Evolutionary conservation across 805 yeast species (phyloP).

Genomic region (Candida maltosa): DNA sequence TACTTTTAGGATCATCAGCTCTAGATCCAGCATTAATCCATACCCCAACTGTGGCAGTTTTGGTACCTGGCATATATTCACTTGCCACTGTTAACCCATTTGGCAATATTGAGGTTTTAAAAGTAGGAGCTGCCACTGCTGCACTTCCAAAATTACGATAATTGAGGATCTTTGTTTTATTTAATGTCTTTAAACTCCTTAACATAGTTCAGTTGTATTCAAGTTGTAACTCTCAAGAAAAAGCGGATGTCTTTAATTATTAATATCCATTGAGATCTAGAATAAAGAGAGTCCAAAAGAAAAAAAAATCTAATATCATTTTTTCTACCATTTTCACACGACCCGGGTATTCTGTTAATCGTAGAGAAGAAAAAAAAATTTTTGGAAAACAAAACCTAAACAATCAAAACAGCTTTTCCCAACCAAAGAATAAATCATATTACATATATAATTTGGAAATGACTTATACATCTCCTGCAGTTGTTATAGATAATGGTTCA

Average conservation of each 20-base stretch:
- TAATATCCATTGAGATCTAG: no score
- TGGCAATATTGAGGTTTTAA: constrained; percentile 66
- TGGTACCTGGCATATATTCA: constrained; percentile 79
- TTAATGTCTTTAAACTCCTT: no score
- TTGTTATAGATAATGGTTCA: constrained; percentile 70
- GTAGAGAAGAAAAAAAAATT: constrained; percentile 1
- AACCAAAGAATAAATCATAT: neutral
- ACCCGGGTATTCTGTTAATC: neutral
- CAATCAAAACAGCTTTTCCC: constrained; percentile 1
- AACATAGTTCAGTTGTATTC: no score
- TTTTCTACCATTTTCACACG: no score
- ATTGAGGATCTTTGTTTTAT: no score
- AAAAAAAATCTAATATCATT: no score
- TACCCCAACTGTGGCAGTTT: constrained; percentile 96
- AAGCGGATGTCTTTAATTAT: no score
- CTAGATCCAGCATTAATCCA: constrained; percentile 99
- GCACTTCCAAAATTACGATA: constrained; percentile 4
- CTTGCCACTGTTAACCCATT: constrained; percentile 95
- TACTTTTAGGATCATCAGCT: constrained; percentile 82
- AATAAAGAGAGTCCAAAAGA: no score
- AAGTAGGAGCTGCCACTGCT: constrained; percentile 19
- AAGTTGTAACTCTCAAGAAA: no score
- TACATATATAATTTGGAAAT: constrained; percentile 5
- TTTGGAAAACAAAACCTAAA: neutral
- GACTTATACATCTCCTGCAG: constrained; percentile 44